phyloP scores from a whole-genome alignment of 139 green algal species.

The Picochlorum sp. region DNA sequence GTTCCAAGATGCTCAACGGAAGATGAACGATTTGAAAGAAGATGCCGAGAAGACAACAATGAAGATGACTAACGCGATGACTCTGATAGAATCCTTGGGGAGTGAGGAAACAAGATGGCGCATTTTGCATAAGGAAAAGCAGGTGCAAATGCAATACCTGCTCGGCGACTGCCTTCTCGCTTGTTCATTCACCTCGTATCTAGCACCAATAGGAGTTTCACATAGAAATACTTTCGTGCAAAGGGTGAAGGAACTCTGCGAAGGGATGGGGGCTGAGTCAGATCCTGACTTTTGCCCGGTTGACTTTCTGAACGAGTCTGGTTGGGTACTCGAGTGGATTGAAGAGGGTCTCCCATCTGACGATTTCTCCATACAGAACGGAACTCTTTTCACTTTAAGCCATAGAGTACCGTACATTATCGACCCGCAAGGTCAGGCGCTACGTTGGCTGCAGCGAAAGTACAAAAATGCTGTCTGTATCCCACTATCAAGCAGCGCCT shows the following conservation, averaged over 20 bases:
- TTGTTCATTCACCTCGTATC: constrained; percentile 76
- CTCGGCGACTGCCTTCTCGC: constrained; percentile 54
- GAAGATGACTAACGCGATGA: constrained; percentile 84
- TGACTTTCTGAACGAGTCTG: constrained; percentile 82
- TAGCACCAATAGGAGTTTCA: constrained; percentile 91
- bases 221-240: constrained; percentile 61
- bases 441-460: constrained; percentile 76
- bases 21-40: constrained; percentile 86
- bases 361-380: constrained; percentile 90
- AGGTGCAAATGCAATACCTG: constrained; percentile 68
- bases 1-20: constrained; percentile 84
- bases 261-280: constrained; percentile 37
- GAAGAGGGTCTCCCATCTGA: constrained; percentile 84
- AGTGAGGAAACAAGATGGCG: constrained; percentile 90
- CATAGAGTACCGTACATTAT: constrained; percentile 80
- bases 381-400: constrained; percentile 84
- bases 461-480: constrained; percentile 83
- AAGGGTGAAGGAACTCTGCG: no score
- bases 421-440: constrained; percentile 80
- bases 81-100: constrained; percentile 79
- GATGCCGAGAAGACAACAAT: constrained; percentile 74
- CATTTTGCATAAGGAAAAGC: constrained; percentile 76
- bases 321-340: constrained; percentile 83
- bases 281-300: constrained; percentile 34
- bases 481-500: constrained; percentile 11